Conservation (phyloP, 2,329 filamentous ascomycete species). For the Fusarium longipes region DNA sequence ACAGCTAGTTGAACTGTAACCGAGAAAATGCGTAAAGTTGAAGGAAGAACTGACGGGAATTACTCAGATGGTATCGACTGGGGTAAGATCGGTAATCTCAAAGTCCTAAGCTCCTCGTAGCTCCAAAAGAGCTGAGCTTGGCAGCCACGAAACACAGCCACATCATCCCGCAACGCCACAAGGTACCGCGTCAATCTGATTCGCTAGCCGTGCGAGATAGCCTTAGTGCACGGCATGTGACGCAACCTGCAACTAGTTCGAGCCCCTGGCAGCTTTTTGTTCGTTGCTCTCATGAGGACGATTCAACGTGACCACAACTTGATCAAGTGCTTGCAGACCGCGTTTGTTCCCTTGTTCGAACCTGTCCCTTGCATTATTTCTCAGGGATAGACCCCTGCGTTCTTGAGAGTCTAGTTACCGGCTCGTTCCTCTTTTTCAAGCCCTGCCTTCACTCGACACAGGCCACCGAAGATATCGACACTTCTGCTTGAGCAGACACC, state of each 20-base stretch:
- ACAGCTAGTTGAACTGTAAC: not conserved
- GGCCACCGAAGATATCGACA: not conserved
- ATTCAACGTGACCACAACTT: slow-evolving; percentile 32
- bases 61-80: not conserved
- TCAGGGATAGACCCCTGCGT: not conserved
- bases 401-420: not conserved
- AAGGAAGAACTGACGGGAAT: not conserved
- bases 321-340: slow-evolving; percentile 17
- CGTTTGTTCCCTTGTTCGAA: not conserved
- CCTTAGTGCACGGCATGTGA: slow-evolving; percentile 30
- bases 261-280: slow-evolving; percentile 13
- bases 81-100: slow-evolving; percentile 3
- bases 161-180: slow-evolving; percentile 16
- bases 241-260: slow-evolving; percentile 30
- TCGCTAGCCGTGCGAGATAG: slow-evolving; percentile 16
- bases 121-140: not conserved
- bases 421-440: not conserved
- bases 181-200: slow-evolving; percentile 18
- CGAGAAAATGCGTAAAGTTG: not conserved
- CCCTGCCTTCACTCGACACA: slow-evolving; percentile 4
- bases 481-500: not conserved
- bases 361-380: not conserved
- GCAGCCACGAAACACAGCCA: slow-evolving; percentile 24
- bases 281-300: not conserved
- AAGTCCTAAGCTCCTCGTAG: slow-evolving; percentile 11